Percentiles rank a stretch among this genome's conserved stretches.
phyloP scores from a whole-genome alignment of 495 filamentous ascomycete genomes.

The Penicillium paradoxum region DNA sequence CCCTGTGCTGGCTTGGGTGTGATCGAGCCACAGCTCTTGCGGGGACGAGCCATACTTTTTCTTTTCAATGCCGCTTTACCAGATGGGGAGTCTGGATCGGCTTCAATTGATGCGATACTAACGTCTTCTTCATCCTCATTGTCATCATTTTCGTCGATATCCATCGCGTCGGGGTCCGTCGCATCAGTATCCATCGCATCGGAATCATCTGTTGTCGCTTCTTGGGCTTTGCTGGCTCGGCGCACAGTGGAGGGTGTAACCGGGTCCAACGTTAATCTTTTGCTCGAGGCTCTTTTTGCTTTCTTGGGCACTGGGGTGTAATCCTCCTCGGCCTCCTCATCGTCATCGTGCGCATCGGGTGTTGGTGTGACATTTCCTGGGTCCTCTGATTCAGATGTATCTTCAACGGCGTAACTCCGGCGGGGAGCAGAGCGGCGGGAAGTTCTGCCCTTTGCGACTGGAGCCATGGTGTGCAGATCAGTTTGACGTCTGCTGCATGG shows the following conservation, averaged over 20 bases:
- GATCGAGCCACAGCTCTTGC: conserved; percentile 48
- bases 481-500: conserved; percentile 24
- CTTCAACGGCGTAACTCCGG: conserved; percentile 67
- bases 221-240: conserved; percentile 32
- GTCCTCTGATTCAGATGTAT: conserved; percentile 63
- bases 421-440: conserved; percentile 69
- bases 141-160: conserved; percentile 19
- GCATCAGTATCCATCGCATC: conserved; percentile 26
- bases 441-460: conserved; percentile 63
- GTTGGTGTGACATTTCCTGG: conserved; percentile 51
- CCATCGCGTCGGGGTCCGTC: conserved; percentile 21
- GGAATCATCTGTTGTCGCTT: conserved; percentile 27
- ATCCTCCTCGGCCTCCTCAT: conserved; percentile 62
- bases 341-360: conserved; percentile 35
- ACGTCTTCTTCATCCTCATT: conserved; percentile 27
- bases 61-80: conserved; percentile 61
- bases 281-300: conserved; percentile 43
- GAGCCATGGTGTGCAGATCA: conserved; percentile 45
- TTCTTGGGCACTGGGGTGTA: conserved; percentile 68
- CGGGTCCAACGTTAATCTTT: conserved; percentile 55
- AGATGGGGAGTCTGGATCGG: conserved; percentile 56
- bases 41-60: conserved; percentile 59
- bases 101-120: conserved; percentile 40
- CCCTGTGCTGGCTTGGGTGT: conserved; percentile 38
- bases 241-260: conserved; percentile 40